A percentile compares a stretch with the other conserved stretches of the same genome.
Evolutionary conservation across 768 basidiomycete genomes (phyloP).

Genomic region (Grammothele lineata): DNA sequence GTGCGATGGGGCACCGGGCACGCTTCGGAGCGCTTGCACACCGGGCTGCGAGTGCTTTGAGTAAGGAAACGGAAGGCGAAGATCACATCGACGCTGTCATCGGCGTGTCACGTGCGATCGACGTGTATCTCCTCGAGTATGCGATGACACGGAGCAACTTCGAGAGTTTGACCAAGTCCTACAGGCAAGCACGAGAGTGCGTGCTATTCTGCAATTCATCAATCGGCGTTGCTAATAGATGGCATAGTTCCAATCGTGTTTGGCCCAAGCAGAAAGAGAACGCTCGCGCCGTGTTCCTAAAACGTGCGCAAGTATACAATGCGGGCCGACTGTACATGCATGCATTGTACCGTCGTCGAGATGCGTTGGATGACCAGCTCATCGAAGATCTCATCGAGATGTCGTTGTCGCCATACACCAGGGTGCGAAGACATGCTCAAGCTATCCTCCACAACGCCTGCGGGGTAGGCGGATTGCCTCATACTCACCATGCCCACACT

Average conservation of each 20-base stretch:
- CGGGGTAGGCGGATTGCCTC: conserved; percentile 41
- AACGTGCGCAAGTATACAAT: conserved; percentile 77
- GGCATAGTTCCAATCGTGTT: conserved; percentile 53
- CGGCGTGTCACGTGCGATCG: conserved; percentile 65
- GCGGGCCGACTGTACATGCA: conserved; percentile 75
- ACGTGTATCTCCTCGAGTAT: conserved; percentile 71
- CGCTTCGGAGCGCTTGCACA: conserved; percentile 69
- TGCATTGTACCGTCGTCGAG: conserved; percentile 67
- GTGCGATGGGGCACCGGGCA: conserved; percentile 48
- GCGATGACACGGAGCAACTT: conserved; percentile 57
- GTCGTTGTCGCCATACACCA: conserved; percentile 75
- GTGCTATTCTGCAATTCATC: conserved; percentile 15
- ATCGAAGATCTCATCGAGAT: conserved; percentile 66
- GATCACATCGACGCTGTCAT: conserved; percentile 87
- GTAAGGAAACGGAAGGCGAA: conserved; percentile 59
- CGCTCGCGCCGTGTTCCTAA: conserved; percentile 68
- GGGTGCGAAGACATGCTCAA: conserved; percentile 72
- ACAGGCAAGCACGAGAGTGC: conserved; percentile 58
- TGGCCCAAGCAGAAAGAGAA: conserved; percentile 74
- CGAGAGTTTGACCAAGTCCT: conserved; percentile 63
- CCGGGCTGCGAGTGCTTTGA: conserved; percentile 59
- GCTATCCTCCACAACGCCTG: conserved; percentile 58
- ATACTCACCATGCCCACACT: not conserved
- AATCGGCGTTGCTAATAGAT: not conserved
- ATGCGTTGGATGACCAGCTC: conserved; percentile 67